Conservation (phyloP, 169 alveolate species). For the Cryptosporidium xiaoi region DNA sequence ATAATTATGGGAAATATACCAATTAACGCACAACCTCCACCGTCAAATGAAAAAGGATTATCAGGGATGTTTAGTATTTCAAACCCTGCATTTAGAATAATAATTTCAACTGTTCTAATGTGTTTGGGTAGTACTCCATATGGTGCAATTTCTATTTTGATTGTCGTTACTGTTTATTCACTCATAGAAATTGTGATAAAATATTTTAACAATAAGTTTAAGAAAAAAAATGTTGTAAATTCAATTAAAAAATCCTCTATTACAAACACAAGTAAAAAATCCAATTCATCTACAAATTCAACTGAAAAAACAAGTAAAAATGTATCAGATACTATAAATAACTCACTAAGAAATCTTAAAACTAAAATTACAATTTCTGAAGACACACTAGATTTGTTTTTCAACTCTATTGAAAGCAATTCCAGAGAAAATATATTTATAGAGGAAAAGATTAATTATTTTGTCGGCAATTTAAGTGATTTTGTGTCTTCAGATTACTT, state of each 20-base stretch:
- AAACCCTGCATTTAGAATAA: slow-evolving; percentile 65
- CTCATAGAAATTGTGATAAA: slow-evolving; percentile 47
- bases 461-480: too few species aligned
- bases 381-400: too few species aligned
- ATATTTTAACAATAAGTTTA: slow-evolving; percentile 27
- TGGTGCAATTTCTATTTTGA: slow-evolving; percentile 68
- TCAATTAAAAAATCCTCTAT: slow-evolving; percentile 4
- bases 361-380: background rate
- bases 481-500: too few species aligned
- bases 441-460: too few species aligned
- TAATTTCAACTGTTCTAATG: slow-evolving; percentile 64
- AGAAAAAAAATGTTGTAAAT: slow-evolving; percentile 37
- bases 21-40: background rate
- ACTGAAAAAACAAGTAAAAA: background rate
- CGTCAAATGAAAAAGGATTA: background rate
- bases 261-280: background rate
- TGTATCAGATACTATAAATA: slow-evolving; percentile 2
- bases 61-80: slow-evolving; percentile 20
- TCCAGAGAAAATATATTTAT: too few species aligned
- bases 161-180: slow-evolving; percentile 69
- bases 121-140: slow-evolving; percentile 66
- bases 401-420: too few species aligned
- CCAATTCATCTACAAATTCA: too few species aligned
- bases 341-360: slow-evolving; percentile 1
- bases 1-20: background rate